Base-by-base conservation (phyloP, 306 rosid genomes). In the Cucurbita moschata region DNA sequence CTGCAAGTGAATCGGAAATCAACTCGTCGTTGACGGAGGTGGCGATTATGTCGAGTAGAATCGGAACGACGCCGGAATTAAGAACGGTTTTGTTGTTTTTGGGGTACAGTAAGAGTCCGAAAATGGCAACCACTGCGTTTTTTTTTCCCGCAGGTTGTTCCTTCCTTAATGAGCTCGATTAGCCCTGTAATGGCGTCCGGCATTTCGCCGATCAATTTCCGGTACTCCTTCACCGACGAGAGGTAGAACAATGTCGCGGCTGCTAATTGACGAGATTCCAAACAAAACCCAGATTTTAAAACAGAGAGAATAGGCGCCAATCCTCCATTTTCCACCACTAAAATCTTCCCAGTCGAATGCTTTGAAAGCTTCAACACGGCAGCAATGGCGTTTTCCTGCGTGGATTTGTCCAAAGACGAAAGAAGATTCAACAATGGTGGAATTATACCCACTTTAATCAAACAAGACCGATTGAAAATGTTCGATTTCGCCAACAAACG, bases 341-440 rank as follows among this genome's bases (percentile, higher is more conserved):
- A 50, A 52, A 46, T 67, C 15, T 85, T 86, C 2, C 98, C 98
- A 2, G 14, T 85, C 0, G 59, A 12, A 23, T 88, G 85, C 72
- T 93, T 93, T 4, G 96, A 81, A 46, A 93, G 90, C 81, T 87
- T 90, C 85, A 88, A 44, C 69, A 90, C 19, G n/a, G 96, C 93
- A 11, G 93, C 79, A 14, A 84, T 79, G 2, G 89, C 85, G 39
- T 87, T 88, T 78, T 81, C 93, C 46, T 90, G 93, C 2, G 79
- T 68, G 37, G 82, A 53, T 43, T 39, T 75, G 9, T 78, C 87
- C 0, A 54, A 6, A 0, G 87, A 78, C 5, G 71, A 10, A 52
- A 88, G 10, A 37, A 93, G 88, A 2, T 79, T 84, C 0, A 88
- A n/a, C 61, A 93, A 77, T 21, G 83, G 88, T 0, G 87, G 78